These are phyloP conservation scores for Sporothrix sp. DNA, from an alignment of 2,329 filamentous ascomycete species.

Conservation along the genomic window DNA sequence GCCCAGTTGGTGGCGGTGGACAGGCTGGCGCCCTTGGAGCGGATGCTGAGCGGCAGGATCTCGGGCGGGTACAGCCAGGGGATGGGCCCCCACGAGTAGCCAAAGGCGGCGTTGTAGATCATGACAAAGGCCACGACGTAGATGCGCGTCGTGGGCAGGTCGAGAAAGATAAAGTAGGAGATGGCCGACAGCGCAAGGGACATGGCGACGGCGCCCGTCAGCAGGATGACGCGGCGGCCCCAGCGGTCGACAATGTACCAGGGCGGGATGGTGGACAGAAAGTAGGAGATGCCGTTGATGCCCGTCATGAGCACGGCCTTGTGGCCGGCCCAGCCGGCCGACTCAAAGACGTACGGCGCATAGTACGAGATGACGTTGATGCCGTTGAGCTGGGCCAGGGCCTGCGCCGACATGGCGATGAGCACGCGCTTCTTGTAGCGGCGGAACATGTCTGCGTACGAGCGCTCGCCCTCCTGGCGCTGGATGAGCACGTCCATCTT, in stretches of 20 bases:
- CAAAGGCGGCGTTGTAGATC: constrained; percentile 96
- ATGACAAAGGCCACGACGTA: constrained; percentile 92
- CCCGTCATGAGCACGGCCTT: constrained; percentile 94
- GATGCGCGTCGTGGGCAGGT: constrained; percentile 66
- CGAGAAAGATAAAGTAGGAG: constrained; percentile 90
- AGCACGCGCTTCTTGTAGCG: constrained; percentile 87
- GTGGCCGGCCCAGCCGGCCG: constrained; percentile 88
- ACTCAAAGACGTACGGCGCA: constrained; percentile 90
- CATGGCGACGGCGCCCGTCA: constrained; percentile 87
- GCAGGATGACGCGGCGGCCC: constrained; percentile 79
- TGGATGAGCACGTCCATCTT: constrained; percentile 95
- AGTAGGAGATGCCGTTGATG: constrained; percentile 80
- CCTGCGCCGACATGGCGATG: constrained; percentile 97
- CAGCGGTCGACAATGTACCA: constrained; percentile 95
- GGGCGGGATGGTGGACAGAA: constrained; percentile 84
- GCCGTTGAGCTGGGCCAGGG: constrained; percentile 89
- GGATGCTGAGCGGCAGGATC: constrained; percentile 90
- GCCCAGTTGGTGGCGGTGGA: constrained; percentile 97
- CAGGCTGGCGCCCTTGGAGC: constrained; percentile 91
- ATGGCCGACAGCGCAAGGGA: constrained; percentile 77
- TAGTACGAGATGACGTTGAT: constrained; percentile 99
- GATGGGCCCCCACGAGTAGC: constrained; percentile 90
- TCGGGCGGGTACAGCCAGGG: constrained; percentile 99
- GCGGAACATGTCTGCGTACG: constrained; percentile 89
- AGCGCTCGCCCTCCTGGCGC: constrained; percentile 88